phyloP scores from a whole-genome alignment of 345 rosid genomes.

The Hibiscus trionum region DNA sequence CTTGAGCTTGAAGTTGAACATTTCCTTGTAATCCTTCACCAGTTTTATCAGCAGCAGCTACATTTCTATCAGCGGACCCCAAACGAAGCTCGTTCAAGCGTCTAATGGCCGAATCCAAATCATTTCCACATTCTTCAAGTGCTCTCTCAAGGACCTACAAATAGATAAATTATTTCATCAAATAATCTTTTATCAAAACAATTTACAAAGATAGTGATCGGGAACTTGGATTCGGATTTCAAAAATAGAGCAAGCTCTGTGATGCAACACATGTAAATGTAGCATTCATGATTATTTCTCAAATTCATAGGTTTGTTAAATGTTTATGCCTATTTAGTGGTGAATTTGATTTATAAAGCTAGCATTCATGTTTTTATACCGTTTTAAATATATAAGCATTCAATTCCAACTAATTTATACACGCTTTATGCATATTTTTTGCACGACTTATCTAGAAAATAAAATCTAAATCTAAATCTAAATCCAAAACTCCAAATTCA shows the following conservation, averaged over 20 bases:
- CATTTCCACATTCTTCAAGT: conserved; percentile 80
- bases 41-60: conserved; percentile 23
- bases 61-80: conserved; percentile 42
- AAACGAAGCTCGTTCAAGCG: conserved; percentile 77
- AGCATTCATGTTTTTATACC: neutral
- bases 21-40: conserved; percentile 22
- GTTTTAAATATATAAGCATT: neutral
- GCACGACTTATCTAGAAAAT: neutral
- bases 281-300: neutral
- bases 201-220: neutral
- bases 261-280: neutral
- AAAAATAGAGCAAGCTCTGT: neutral
- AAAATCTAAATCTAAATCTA: neutral
- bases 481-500: neutral
- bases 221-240: neutral
- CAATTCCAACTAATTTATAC: neutral
- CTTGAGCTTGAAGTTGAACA: conserved; percentile 37
- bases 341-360: neutral
- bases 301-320: neutral
- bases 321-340: neutral
- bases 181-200: neutral
- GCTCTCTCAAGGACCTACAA: conserved; percentile 66
- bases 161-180: neutral
- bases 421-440: neutral
- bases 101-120: conserved; percentile 79